These are phyloP conservation scores for Lenzites betulinus DNA, from an alignment of 768 basidiomycete genomes.

Conservation along the genomic window DNA sequence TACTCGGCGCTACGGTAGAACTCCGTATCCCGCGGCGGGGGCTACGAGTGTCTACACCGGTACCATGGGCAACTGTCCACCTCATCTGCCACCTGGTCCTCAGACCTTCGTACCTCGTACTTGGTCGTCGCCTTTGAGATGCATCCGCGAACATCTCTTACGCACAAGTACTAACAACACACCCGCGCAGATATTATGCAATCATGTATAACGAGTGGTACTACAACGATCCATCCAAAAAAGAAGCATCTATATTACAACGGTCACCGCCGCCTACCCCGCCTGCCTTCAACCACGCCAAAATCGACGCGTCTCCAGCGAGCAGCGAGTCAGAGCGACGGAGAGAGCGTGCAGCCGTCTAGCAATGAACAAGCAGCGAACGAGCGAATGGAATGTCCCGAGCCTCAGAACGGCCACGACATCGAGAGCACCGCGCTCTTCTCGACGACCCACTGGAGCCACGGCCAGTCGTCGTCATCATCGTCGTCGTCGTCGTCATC, in stretches of 20 bases:
- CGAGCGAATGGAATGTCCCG: background rate
- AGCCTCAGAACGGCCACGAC: constrained; percentile 12
- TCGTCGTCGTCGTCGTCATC: constrained; percentile 33
- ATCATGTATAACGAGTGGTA: background rate
- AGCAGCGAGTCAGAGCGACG: background rate
- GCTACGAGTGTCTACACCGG: too few species aligned
- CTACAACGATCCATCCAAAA: constrained; percentile 5
- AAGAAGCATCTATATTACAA: constrained; percentile 7
- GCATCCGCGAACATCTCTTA: too few species aligned
- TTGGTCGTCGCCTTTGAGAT: too few species aligned
- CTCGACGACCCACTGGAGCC: constrained; percentile 21
- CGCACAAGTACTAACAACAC: too few species aligned
- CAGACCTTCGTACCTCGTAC: too few species aligned
- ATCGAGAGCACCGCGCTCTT: constrained; percentile 13
- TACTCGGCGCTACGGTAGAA: too few species aligned
- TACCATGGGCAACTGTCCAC: too few species aligned
- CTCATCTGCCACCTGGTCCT: too few species aligned
- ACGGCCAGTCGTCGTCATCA: constrained; percentile 27
- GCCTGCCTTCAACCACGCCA: too few species aligned
- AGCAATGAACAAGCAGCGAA: background rate
- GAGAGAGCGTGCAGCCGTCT: background rate
- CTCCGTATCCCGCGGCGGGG: too few species aligned
- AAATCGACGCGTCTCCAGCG: background rate
- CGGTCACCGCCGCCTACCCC: too few species aligned
- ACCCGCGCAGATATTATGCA: too few species aligned